These are phyloP conservation scores for Auricularia cornea DNA, from an alignment of 768 basidiomycete genomes.

Conservation along the genomic window DNA sequence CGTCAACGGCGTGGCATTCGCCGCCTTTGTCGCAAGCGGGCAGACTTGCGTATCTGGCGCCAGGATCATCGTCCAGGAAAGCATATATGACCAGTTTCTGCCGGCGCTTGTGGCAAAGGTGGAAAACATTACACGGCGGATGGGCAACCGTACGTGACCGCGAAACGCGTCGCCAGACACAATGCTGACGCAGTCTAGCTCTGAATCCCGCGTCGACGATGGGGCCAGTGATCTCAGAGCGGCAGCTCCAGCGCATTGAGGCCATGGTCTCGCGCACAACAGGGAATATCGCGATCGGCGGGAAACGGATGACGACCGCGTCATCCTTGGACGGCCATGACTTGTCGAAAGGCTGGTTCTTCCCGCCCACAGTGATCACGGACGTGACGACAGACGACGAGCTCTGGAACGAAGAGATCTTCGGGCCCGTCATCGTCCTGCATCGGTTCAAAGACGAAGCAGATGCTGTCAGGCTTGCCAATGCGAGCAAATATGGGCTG, in stretches of 20 bases:
- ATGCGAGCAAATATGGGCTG: constrained; percentile 70
- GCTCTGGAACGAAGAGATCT: constrained; percentile 77
- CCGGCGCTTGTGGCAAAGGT: constrained; percentile 52
- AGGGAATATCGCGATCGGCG: constrained; percentile 52
- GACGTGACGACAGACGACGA: constrained; percentile 49
- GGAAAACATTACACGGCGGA: constrained; percentile 50
- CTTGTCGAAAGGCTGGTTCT: constrained; percentile 66
- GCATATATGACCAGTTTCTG: constrained; percentile 64
- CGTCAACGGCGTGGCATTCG: constrained; percentile 77
- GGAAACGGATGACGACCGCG: constrained; percentile 49
- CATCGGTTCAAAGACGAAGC: constrained; percentile 49
- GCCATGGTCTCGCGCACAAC: constrained; percentile 36
- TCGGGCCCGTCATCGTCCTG: constrained; percentile 77
- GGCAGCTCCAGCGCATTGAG: constrained; percentile 59
- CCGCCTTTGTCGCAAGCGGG: constrained; percentile 78
- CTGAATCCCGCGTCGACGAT: constrained; percentile 62
- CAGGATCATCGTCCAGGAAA: constrained; percentile 64
- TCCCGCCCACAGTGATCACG: constrained; percentile 67
- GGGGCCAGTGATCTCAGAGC: constrained; percentile 68
- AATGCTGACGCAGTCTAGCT: constrained; percentile 33
- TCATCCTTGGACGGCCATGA: constrained; percentile 65
- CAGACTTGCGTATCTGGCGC: constrained; percentile 92
- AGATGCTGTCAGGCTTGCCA: constrained; percentile 63
- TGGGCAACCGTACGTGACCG: constrained; percentile 62
- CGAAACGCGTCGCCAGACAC: constrained; percentile 1